Percentiles rank a stretch among this genome's conserved stretches.
These are phyloP conservation scores for Blumeriella jaapii DNA, from an alignment of 2,329 filamentous ascomycete species.

Conservation along the genomic window DNA sequence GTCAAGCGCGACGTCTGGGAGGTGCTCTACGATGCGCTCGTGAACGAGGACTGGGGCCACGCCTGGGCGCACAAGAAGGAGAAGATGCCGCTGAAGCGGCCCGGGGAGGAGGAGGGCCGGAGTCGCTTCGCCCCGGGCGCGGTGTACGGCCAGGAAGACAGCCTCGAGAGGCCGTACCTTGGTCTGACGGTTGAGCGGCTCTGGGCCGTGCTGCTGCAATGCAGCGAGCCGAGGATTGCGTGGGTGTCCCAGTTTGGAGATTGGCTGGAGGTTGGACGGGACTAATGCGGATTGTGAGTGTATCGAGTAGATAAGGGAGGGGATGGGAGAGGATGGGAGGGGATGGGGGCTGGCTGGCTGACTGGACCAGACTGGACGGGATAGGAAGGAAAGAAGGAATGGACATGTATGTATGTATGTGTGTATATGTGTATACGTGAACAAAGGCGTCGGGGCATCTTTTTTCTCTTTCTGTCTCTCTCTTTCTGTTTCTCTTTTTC, in stretches of 20 bases:
- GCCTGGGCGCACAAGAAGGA: slow-evolving; percentile 23
- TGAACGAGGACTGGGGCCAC: slow-evolving; percentile 15
- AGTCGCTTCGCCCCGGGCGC: slow-evolving; percentile 13
- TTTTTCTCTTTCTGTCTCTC: neutral
- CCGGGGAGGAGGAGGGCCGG: slow-evolving; percentile 12
- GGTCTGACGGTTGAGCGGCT: slow-evolving; percentile 29
- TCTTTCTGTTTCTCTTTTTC: neutral
- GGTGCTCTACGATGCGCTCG: slow-evolving; percentile 20
- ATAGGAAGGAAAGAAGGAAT: too few species aligned
- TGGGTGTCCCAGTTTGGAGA: slow-evolving; percentile 22
- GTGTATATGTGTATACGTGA: too few species aligned
- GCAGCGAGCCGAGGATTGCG: slow-evolving; percentile 20
- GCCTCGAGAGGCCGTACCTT: slow-evolving; percentile 25
- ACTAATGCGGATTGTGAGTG: slow-evolving; percentile 20
- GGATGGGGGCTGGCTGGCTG: too few species aligned
- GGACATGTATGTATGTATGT: too few species aligned
- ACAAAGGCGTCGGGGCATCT: neutral
- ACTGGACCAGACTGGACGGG: too few species aligned
- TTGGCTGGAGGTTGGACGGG: slow-evolving; percentile 15
- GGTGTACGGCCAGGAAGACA: slow-evolving; percentile 17
- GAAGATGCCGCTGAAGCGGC: slow-evolving; percentile 11
- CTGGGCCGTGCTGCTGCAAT: slow-evolving; percentile 29
- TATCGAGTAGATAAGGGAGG: slow-evolving; percentile 7
- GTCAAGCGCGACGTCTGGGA: slow-evolving; percentile 19
- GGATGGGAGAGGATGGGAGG: neutral